These are phyloP conservation scores for Hygrocybe coccinea DNA, from an alignment of 768 basidiomycete genomes.

Conservation along the genomic window DNA sequence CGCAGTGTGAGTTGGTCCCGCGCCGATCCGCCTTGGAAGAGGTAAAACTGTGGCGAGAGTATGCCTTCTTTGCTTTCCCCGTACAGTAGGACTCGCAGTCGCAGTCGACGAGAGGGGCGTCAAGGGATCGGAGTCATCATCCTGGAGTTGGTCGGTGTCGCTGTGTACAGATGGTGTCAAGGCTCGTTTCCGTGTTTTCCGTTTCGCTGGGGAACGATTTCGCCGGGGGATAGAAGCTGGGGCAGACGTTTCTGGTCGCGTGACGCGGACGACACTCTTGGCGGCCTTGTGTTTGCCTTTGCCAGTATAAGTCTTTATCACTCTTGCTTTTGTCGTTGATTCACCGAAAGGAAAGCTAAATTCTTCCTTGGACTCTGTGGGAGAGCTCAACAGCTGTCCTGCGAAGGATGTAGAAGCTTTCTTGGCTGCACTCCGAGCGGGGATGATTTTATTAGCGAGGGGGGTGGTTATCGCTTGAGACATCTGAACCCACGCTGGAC, in stretches of 20 bases:
- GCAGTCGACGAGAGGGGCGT: background rate
- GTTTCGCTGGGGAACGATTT: background rate
- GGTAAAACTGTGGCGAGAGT: background rate
- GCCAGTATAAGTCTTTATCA: background rate
- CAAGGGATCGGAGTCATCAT: background rate
- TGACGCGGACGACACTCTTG: background rate
- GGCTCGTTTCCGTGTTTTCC: background rate
- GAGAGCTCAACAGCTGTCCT: conserved; percentile 14
- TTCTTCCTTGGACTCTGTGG: background rate
- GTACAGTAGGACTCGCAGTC: background rate
- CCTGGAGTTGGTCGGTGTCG: background rate
- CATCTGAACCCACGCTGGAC: too few relatives aligned
- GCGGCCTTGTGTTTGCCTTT: background rate
- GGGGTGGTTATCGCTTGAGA: background rate
- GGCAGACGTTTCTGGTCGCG: background rate
- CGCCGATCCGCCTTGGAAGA: background rate
- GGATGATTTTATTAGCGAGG: background rate
- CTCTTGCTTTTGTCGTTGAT: conserved; percentile 1
- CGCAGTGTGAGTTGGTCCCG: background rate
- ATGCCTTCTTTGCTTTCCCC: background rate
- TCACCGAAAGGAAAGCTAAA: background rate
- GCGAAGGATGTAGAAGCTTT: conserved; percentile 12
- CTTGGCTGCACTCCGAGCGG: conserved; percentile 12
- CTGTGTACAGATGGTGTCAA: background rate
- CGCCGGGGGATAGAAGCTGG: background rate